phyloP scores from a whole-genome alignment of 352 stramenopile genomes.

The Lagenidium sp. region DNA sequence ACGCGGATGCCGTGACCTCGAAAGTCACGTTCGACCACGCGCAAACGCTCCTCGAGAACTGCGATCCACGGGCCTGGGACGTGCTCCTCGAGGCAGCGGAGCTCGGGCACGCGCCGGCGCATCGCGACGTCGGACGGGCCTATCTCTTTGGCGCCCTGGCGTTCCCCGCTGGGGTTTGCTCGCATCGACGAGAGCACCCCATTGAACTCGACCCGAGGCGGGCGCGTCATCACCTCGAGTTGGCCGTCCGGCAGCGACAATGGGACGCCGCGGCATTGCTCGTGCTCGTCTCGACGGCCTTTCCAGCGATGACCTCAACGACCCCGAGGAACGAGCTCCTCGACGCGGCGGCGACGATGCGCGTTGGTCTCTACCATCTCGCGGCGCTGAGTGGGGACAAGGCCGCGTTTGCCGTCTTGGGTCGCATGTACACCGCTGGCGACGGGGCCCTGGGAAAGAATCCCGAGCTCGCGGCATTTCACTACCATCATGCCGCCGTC shows the following conservation, averaged over 20 bases:
- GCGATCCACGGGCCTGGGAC: conserved; percentile 7
- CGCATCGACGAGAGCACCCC: too few species aligned
- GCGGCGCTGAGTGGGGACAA: conserved; percentile 28
- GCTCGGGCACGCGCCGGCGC: conserved; percentile 3
- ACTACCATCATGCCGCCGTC: conserved; percentile 48
- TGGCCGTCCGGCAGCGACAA: neutral
- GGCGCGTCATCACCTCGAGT: neutral
- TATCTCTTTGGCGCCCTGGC: conserved; percentile 4
- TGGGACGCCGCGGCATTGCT: neutral
- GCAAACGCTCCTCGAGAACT: neutral
- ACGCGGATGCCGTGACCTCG: neutral
- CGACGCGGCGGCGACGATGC: neutral
- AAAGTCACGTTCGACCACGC: conserved; percentile 3
- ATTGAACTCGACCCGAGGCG: neutral
- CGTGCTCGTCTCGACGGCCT: neutral
- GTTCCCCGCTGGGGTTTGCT: too few species aligned
- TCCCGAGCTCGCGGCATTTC: conserved; percentile 35
- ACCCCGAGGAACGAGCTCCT: neutral
- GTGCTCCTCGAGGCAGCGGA: conserved; percentile 9
- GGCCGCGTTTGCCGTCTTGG: conserved; percentile 49
- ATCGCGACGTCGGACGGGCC: conserved; percentile 4
- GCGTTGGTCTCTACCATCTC: conserved; percentile 37
- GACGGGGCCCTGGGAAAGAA: conserved; percentile 5
- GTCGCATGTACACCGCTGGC: conserved; percentile 23
- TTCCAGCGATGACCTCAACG: too few species aligned